Base-by-base conservation (phyloP, 176 grass and related monocot genomes). In the Triticum monococcum region DNA sequence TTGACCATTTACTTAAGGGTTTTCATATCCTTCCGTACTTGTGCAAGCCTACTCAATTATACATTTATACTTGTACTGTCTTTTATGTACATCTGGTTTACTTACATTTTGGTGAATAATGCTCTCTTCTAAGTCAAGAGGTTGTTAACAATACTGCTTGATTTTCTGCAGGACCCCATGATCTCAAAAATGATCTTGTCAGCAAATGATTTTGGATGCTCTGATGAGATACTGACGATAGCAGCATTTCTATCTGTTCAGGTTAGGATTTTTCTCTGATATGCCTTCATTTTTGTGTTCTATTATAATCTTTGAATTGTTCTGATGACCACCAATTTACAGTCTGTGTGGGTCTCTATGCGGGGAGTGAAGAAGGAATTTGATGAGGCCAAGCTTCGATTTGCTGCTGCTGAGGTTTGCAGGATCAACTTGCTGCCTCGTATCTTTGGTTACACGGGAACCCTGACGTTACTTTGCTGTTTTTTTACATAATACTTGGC, bases 141-240 rank as follows among this genome's bases (percentile, higher is more conserved):
- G 77, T 71, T 71, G 17, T 65, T 82, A 28, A 83, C 8, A n/a
- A 37, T 20, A 59, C 43, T 36, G 72, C 23, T 66, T 76, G 65
- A 75, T 91, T 18, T 79, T 64, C 64, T 93, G 50, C 85, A 98
- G 96, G 96, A 98, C 61, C 96, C 96, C 65, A 94, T 95, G 93
- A 91, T 98, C 50, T 95, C 96, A 17, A 98, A 95, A 95, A 98
- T 98, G 93, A 88, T 98, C 66, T 81, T 98, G 67, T 91, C 93
- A 83, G 90, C 96, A 68, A 90, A 89, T 91, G 87, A 87, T 80
- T 94, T 92, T 84, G 93, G 86, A 52, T 98, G 96, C 89, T 95
- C 96, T 43, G 96, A 98, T 81, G 96, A 98, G 88, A 95, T 98
- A 85, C 83, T 95, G 77, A 98, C 89, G 61, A 92, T 98, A 88